These are phyloP conservation scores for Ganoderma multipileum DNA, from an alignment of 1,284 basidiomycete genomes.

Conservation along the genomic window DNA sequence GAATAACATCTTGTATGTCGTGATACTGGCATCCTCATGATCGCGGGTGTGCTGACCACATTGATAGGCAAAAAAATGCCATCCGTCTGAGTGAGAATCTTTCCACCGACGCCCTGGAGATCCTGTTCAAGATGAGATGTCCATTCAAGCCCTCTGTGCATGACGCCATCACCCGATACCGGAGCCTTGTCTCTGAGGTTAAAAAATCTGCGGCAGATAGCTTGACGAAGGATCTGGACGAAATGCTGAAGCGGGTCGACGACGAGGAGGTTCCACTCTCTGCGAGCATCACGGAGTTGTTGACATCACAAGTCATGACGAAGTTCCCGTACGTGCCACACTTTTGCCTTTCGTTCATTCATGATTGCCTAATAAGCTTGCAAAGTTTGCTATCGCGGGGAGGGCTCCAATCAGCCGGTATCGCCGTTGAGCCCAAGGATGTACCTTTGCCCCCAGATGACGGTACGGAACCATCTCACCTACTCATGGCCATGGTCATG, in stretches of 20 bases:
- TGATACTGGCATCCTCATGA: background rate
- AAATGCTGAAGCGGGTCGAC: background rate
- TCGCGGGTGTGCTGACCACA: background rate
- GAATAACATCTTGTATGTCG: slow-evolving; percentile 4
- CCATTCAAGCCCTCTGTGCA: background rate
- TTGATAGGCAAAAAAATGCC: background rate
- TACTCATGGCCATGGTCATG: too few species aligned
- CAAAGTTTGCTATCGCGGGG: background rate
- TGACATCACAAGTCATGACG: background rate
- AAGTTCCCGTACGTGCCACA: slow-evolving; percentile 3
- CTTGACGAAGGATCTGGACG: background rate
- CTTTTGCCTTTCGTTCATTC: background rate
- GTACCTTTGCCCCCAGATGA: background rate
- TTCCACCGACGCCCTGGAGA: background rate
- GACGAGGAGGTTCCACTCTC: background rate
- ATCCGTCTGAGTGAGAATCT: slow-evolving; percentile 1
- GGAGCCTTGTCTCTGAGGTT: background rate
- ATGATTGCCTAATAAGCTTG: background rate
- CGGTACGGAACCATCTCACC: background rate
- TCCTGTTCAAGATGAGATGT: background rate
- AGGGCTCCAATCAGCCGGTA: background rate
- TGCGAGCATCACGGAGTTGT: background rate
- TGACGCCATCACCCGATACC: background rate
- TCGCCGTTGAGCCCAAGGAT: background rate
- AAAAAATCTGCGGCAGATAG: background rate